A percentile compares a stretch with the other conserved stretches of the same genome.
Evolutionary conservation across 2,329 filamentous ascomycete genomes (phyloP).

Genomic region (Rutstroemia sydowiana): DNA sequence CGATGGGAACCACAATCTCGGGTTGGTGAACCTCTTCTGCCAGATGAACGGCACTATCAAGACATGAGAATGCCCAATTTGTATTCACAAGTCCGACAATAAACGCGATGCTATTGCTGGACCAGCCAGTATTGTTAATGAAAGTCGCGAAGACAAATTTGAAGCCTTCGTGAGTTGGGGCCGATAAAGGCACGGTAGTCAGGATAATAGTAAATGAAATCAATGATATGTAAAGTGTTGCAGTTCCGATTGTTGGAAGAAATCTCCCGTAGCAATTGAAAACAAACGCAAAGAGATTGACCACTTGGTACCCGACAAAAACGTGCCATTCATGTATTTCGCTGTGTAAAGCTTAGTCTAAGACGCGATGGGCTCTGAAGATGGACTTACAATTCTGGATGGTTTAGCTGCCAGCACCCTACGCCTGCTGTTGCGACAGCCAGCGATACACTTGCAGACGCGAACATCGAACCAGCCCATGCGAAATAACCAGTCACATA

Average conservation of each 20-base stretch:
- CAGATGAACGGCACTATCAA: conserved; percentile 7
- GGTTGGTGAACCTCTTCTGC: conserved; percentile 9
- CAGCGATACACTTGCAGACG: conserved; percentile 4
- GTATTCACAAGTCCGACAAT: conserved; percentile 8
- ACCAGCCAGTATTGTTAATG: conserved; percentile 10
- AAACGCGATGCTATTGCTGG: conserved; percentile 9
- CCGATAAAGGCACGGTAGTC: background rate
- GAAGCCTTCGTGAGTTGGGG: conserved; percentile 5
- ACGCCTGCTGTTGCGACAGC: conserved; percentile 5
- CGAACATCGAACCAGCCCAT: conserved; percentile 8
- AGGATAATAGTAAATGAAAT: conserved; percentile 3
- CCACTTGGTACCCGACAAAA: conserved; percentile 6
- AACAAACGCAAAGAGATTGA: conserved; percentile 4
- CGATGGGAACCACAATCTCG: conserved; percentile 5
- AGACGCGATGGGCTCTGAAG: background rate
- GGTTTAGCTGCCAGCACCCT: conserved; percentile 6
- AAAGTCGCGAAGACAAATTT: conserved; percentile 13
- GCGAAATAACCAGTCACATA: conserved; percentile 7
- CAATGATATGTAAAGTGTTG: conserved; percentile 7
- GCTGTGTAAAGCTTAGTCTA: background rate
- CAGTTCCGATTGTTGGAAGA: conserved; percentile 2
- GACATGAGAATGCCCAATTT: conserved; percentile 9
- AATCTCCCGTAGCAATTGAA: conserved; percentile 7
- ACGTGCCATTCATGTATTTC: conserved; percentile 1
- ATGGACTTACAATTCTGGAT: conserved; percentile 5